Conservation (phyloP, 2,329 filamentous ascomycete genomes). For the Phialophora verrucosa region DNA sequence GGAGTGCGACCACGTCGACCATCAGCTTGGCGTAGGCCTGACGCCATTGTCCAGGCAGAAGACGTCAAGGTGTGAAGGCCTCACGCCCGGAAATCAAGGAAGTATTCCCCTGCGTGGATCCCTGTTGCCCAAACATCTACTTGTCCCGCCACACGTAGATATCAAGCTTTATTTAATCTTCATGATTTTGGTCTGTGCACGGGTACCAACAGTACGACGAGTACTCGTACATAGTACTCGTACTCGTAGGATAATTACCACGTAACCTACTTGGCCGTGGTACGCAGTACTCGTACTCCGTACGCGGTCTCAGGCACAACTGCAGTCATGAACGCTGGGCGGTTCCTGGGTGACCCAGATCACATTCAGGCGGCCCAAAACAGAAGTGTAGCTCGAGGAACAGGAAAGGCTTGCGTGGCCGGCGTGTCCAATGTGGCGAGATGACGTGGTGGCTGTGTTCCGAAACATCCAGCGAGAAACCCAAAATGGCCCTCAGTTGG, state of each 20-base stretch:
- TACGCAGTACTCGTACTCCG: not conserved
- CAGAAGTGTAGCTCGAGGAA: constrained; percentile 1
- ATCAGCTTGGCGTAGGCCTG: not conserved
- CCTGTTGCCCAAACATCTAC: not conserved
- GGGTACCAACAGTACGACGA: not conserved
- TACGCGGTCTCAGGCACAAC: not conserved
- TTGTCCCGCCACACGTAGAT: not conserved
- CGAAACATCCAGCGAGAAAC: not conserved
- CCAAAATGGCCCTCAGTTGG: not conserved
- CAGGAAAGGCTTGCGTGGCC: constrained; percentile 10
- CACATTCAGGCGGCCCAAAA: not conserved
- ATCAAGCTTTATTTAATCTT: not conserved
- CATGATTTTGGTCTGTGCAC: too few species aligned
- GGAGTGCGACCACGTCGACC: not conserved
- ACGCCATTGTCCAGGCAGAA: not conserved
- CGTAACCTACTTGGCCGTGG: not conserved
- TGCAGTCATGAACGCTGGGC: not conserved
- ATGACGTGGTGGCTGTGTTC: constrained; percentile 1
- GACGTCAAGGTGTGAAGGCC: not conserved
- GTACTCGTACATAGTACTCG: too few species aligned
- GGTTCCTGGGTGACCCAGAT: not conserved
- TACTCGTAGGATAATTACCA: not conserved
- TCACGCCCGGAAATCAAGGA: not conserved
- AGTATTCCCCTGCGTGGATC: not conserved
- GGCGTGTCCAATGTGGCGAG: not conserved